Base-by-base conservation (phyloP, 768 basidiomycete genomes). In the Xerocomus spinulosus region DNA sequence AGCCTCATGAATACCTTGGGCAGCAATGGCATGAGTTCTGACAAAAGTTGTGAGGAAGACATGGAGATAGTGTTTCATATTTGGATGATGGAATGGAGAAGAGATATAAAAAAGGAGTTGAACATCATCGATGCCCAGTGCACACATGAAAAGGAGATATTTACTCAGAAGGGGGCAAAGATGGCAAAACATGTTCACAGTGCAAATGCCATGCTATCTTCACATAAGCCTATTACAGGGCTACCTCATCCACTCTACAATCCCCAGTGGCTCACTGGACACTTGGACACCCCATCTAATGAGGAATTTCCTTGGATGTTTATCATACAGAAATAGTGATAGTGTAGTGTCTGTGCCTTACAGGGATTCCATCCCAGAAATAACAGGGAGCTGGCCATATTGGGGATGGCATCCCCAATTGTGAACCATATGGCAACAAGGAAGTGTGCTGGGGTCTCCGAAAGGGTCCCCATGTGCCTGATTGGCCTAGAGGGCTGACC, bases 21-120 rank as follows among this genome's bases (percentile, higher is more conserved):
- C 17, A 52, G 18, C 17, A 30, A 52, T 44, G 46, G 42, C 13
- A 48, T 37, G 29, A 52, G 51, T 28, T 52, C 46, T 1, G 29
- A 52, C n/a, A 46, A 52, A 17, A 52, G 51, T 39, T 28, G 35
- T 4, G 3, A 52, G 6, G 14, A 51, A 20, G 40, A 47, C 6
- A 46, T 37, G 28, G 12, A 46, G 30, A 28, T 20, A 0, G 40
- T 38, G 3, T 51, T 46, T 18, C 20, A 37, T 3, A 37, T 30
- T 8, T 4, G 21, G 2, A 2, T 3, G 3, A 34, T 52, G 47
- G 32, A 35, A 2, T 52, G 46, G 33, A 48, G 46, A 12, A 43
- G 38, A 15, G 28, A 48, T 7, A 43, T 52, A 3, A 21, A 15
- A 15, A 52, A 40, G 18, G 51, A 52, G 33, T 18, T 52, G 21